phyloP scores from a whole-genome alignment of 2,329 filamentous ascomycete species.

The Cryphonectria radicalis region DNA sequence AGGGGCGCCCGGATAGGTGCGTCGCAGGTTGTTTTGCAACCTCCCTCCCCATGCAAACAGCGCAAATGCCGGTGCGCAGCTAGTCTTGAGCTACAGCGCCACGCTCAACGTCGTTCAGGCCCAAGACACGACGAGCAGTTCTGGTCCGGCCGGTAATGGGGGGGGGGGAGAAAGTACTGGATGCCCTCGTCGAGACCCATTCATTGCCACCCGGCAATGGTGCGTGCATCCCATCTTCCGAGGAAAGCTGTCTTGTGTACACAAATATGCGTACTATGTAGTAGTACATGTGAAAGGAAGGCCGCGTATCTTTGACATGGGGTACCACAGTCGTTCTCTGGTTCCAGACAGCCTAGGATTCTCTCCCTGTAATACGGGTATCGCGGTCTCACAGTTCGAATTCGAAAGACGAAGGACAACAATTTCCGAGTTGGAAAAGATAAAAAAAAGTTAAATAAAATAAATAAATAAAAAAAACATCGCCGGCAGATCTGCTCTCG shows the following conservation, averaged over 20 bases:
- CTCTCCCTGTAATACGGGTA: neutral
- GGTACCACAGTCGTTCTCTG: neutral
- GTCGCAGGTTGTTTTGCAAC: neutral
- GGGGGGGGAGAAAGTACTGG: neutral
- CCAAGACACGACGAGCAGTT: neutral
- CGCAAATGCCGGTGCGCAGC: conserved; percentile 15
- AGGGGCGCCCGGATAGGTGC: conserved; percentile 18
- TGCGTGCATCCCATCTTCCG: neutral
- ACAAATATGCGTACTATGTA: neutral
- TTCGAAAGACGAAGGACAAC: neutral
- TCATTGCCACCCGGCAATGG: neutral
- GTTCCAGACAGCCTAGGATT: neutral
- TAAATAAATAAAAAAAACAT: too few relatives aligned
- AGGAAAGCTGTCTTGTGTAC: neutral
- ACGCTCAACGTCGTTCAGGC: neutral
- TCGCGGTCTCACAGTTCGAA: neutral
- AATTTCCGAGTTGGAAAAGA: neutral
- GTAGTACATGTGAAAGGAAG: neutral
- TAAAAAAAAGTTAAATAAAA: neutral
- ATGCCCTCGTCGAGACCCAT: neutral
- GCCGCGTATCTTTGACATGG: neutral
- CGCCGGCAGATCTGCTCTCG: neutral
- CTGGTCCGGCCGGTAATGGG: neutral
- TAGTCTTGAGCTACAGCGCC: conserved; percentile 10
- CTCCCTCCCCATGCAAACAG: neutral